Percentiles rank a stretch among this genome's conserved stretches.
Conservation (phyloP, 306 rosid species). For the Sicyos baderoa region DNA sequence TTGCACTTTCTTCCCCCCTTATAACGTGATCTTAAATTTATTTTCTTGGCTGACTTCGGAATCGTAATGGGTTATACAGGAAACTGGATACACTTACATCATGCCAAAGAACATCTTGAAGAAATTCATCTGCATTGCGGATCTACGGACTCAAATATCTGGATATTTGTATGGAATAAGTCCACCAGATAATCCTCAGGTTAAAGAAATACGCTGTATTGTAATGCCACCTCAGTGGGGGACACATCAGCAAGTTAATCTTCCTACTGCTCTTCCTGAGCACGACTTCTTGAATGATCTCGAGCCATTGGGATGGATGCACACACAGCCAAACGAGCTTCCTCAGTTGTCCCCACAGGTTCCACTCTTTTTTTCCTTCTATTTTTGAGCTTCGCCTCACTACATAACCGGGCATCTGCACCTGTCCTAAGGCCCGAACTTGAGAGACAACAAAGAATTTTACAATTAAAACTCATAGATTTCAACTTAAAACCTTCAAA, state of each 20-base stretch:
- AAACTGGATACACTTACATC: constrained; percentile 97
- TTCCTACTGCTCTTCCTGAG: constrained; percentile 89
- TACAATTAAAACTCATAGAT: too few relatives aligned
- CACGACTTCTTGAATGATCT: constrained; percentile 92
- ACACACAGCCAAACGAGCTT: constrained; percentile 98
- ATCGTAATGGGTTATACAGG: constrained; percentile 43
- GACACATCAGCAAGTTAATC: constrained; percentile 95
- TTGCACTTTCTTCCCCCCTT: background rate
- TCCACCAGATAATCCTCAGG: constrained; percentile 99
- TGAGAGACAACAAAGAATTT: too few relatives aligned
- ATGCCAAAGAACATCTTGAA: constrained; percentile 98
- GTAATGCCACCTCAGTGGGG: constrained; percentile 98
- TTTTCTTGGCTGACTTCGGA: constrained; percentile 15
- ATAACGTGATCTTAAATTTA: background rate
- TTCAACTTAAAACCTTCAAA: too few relatives aligned
- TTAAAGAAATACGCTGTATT: constrained; percentile 93
- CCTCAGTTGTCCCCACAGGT: constrained; percentile 99
- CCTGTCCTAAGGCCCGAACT: too few relatives aligned
- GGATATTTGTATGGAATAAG: constrained; percentile 93
- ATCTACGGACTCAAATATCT: constrained; percentile 89
- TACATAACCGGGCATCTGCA: too few relatives aligned
- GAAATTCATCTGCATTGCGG: constrained; percentile 93
- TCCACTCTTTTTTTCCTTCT: background rate
- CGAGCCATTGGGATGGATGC: constrained; percentile 99
- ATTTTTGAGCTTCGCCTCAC: too few relatives aligned